A percentile compares a stretch with the other conserved stretches of the same genome.
Conservation (phyloP, 805 yeast species). For the Saturnispora serradocipensis region DNA sequence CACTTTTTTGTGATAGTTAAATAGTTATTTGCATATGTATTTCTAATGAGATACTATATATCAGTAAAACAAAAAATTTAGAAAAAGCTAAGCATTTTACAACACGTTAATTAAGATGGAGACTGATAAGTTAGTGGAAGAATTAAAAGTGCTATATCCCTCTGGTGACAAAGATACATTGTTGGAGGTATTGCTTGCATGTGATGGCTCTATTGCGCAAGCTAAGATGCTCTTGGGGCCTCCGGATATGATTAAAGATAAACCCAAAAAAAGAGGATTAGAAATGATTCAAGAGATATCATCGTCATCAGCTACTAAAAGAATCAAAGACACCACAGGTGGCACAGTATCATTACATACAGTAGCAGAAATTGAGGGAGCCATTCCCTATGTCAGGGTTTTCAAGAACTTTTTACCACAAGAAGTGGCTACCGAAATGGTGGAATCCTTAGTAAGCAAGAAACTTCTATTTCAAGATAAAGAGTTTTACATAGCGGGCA, state of each 20-base stretch:
- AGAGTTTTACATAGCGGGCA: slow-evolving; percentile 55
- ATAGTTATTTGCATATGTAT: not conserved
- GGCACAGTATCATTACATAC: slow-evolving; percentile 31
- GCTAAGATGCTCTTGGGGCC: slow-evolving; percentile 25
- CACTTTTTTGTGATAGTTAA: not conserved
- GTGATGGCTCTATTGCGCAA: slow-evolving; percentile 41
- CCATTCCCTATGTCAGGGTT: slow-evolving; percentile 44
- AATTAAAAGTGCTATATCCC: slow-evolving; percentile 34
- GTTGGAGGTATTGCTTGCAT: slow-evolving; percentile 42
- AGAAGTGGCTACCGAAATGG: slow-evolving; percentile 37
- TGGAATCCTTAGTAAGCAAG: slow-evolving; percentile 35
- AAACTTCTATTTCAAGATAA: slow-evolving; percentile 31
- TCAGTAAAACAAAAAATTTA: not conserved
- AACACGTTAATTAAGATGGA: slow-evolving; percentile 14
- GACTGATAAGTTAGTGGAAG: slow-evolving; percentile 32
- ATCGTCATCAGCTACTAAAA: not conserved
- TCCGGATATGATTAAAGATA: not conserved
- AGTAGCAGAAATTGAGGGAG: slow-evolving; percentile 40
- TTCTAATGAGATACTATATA: not conserved
- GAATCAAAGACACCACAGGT: not conserved
- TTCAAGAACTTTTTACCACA: slow-evolving; percentile 44
- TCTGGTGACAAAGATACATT: slow-evolving; percentile 32
- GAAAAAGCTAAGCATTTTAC: not conserved
- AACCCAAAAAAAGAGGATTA: not conserved
- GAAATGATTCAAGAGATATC: not conserved